Percentiles rank a stretch among this genome's conserved stretches.
phyloP scores from a whole-genome alignment of 305 asterid genomes.

The Rubia tinctorum region DNA sequence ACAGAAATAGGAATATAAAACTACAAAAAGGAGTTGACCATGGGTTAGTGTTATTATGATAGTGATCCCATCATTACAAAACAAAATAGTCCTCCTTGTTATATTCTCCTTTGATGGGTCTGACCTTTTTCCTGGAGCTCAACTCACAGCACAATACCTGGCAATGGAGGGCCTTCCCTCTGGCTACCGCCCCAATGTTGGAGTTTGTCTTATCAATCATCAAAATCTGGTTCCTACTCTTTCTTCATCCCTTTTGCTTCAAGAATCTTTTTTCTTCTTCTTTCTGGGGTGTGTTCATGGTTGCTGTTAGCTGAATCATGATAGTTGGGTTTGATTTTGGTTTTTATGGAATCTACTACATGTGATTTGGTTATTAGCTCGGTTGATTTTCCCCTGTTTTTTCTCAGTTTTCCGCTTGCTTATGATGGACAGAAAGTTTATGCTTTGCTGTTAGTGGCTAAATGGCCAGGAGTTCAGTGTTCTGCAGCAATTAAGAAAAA shows the following conservation, averaged over 20 bases:
- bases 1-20: not conserved
- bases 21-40: constrained; percentile 20
- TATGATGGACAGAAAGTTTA: not conserved
- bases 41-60: constrained; percentile 21
- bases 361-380: not conserved
- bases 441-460: not conserved
- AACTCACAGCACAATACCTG: constrained; percentile 14
- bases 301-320: not conserved
- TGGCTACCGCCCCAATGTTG: constrained; percentile 98
- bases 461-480: not conserved
- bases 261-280: not conserved
- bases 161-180: constrained; percentile 91
- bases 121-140: constrained; percentile 20
- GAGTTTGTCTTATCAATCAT: constrained; percentile 81
- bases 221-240: constrained; percentile 47
- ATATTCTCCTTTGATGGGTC: constrained; percentile 15
- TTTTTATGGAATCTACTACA: not conserved
- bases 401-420: constrained; percentile 1
- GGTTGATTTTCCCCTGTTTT: constrained; percentile 6
- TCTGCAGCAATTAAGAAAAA: not conserved
- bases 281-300: not conserved
- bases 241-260: not conserved
- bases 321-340: not conserved
- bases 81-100: constrained; percentile 7
- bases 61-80: constrained; percentile 16